These are phyloP conservation scores for Teratosphaeria gauchensis DNA, from an alignment of 2,329 filamentous ascomycete species.

Conservation along the genomic window DNA sequence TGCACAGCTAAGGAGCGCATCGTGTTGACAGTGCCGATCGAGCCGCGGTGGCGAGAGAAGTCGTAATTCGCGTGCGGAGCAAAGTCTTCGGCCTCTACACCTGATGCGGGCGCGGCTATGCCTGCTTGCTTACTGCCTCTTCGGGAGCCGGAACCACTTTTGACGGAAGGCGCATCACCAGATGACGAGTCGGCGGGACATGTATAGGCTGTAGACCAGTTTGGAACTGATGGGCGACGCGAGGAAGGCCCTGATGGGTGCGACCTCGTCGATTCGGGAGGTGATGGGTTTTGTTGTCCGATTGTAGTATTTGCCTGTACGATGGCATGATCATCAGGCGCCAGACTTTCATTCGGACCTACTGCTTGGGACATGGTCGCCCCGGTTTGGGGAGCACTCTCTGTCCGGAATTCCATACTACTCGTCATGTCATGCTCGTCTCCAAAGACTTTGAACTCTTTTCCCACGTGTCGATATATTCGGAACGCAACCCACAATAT, in stretches of 20 bases:
- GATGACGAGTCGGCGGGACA: not conserved
- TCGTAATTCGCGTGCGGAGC: constrained; percentile 5
- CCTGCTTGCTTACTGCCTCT: constrained; percentile 18
- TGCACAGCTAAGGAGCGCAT: constrained; percentile 10
- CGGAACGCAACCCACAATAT: constrained; percentile 57
- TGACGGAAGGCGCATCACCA: not conserved
- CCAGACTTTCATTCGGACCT: constrained; percentile 9
- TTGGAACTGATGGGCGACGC: constrained; percentile 9
- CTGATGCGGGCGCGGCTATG: not conserved
- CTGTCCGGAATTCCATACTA: constrained; percentile 5
- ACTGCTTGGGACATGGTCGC: not conserved
- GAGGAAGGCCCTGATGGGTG: not conserved
- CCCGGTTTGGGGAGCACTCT: constrained; percentile 1
- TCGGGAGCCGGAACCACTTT: constrained; percentile 15
- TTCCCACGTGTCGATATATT: constrained; percentile 59
- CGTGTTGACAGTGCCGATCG: constrained; percentile 11
- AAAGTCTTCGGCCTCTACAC: constrained; percentile 18
- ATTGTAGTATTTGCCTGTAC: not conserved
- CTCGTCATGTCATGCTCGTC: constrained; percentile 16
- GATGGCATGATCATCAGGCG: constrained; percentile 13
- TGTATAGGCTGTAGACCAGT: constrained; percentile 8
- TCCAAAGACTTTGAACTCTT: constrained; percentile 33
- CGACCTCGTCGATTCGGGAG: not conserved
- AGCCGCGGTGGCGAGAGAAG: constrained; percentile 9
- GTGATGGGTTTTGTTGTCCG: not conserved